Conservation (phyloP, 768 basidiomycete species). For the Mycena galericulata region DNA sequence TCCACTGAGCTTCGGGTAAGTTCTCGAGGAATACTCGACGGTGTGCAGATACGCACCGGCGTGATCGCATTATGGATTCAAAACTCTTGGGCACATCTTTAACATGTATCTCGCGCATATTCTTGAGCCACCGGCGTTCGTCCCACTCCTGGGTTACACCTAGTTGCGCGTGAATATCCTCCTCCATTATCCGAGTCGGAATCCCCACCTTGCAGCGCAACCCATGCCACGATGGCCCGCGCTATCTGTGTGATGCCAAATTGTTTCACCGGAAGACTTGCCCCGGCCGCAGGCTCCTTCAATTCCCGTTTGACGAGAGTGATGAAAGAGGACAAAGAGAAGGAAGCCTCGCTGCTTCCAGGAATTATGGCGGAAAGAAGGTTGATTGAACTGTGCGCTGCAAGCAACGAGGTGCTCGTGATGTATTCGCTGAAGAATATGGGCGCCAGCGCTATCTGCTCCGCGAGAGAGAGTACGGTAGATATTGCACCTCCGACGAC, state of each 20-base stretch:
- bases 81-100: conserved; percentile 54
- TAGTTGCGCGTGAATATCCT: too few species aligned
- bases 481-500: conserved; percentile 69
- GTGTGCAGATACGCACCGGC: conserved; percentile 45
- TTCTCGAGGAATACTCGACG: not conserved
- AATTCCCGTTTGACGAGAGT: conserved; percentile 84
- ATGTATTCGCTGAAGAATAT: conserved; percentile 63
- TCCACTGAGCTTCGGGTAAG: conserved; percentile 42
- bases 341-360: conserved; percentile 82
- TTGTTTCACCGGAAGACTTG: conserved; percentile 66
- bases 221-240: conserved; percentile 82
- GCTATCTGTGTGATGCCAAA: conserved; percentile 76
- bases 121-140: conserved; percentile 75
- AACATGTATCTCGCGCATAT: conserved; percentile 75
- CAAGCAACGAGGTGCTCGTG: conserved; percentile 78
- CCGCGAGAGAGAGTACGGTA: conserved; percentile 72
- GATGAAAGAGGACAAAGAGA: conserved; percentile 85
- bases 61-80: conserved; percentile 43
- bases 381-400: conserved; percentile 82
- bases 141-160: conserved; percentile 87
- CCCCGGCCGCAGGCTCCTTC: conserved; percentile 64
- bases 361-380: conserved; percentile 79
- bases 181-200: too few species aligned
- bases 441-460: conserved; percentile 73
- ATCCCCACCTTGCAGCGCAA: conserved; percentile 65